A percentile compares a stretch with the other conserved stretches of the same genome.
Conservation (phyloP, 306 rosid species). For the Lupinus albus region DNA sequence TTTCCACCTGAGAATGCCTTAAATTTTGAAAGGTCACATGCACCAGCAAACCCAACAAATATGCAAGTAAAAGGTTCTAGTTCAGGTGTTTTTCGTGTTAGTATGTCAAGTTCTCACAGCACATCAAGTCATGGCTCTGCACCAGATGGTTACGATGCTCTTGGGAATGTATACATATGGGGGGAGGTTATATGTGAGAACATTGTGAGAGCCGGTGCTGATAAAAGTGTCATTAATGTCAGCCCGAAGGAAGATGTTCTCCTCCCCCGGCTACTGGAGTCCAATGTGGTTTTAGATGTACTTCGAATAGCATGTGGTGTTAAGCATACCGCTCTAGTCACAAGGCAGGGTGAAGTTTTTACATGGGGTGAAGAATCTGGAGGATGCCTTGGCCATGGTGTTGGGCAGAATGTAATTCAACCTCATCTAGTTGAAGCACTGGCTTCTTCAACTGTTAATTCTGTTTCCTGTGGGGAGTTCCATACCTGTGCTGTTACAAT, state of each 20-base stretch:
- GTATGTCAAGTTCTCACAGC: constrained; percentile 99
- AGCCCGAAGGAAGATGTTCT: constrained; percentile 78
- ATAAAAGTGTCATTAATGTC: constrained; percentile 58
- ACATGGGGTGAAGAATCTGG: constrained; percentile 99
- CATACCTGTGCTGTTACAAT: constrained; percentile 94
- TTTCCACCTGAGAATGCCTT: constrained; percentile 58
- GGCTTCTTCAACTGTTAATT: constrained; percentile 69
- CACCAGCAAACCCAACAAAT: constrained; percentile 64
- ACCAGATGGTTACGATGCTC: constrained; percentile 94
- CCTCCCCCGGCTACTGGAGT: constrained; percentile 88
- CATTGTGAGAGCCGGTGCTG: constrained; percentile 75
- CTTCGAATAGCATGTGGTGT: constrained; percentile 94
- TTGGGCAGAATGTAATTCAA: constrained; percentile 79
- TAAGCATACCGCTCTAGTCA: constrained; percentile 86
- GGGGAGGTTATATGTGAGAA: constrained; percentile 88
- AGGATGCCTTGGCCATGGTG: constrained; percentile 99
- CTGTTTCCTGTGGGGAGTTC: constrained; percentile 97
- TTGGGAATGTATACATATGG: constrained; percentile 97
- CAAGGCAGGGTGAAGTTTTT: constrained; percentile 94
- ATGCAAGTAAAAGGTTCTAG: constrained; percentile 97
- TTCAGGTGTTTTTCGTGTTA: constrained; percentile 96
- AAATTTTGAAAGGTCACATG: constrained; percentile 76
- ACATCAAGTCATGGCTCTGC: constrained; percentile 98
- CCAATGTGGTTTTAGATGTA: constrained; percentile 90
- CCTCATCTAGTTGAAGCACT: constrained; percentile 88